Evolutionary conservation across 768 basidiomycete genomes (phyloP).

Genomic region (Leccinum subgranulosum): DNA sequence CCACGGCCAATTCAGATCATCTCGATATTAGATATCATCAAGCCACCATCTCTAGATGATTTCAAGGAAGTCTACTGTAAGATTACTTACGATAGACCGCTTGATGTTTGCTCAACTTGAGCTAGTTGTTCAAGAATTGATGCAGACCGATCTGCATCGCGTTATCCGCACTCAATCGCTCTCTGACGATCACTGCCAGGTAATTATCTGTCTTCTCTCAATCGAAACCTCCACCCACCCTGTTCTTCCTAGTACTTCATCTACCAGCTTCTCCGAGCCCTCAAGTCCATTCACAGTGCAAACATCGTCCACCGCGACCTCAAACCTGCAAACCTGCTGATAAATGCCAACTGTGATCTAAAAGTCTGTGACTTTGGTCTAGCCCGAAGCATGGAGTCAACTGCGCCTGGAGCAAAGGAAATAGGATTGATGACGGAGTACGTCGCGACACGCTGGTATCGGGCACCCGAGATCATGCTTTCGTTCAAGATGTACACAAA

Average conservation of each 20-base stretch:
- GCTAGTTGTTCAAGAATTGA: conserved; percentile 78
- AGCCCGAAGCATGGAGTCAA: conserved; percentile 61
- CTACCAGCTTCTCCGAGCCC: conserved; percentile 80
- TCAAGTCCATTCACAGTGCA: conserved; percentile 88
- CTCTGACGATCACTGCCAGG: conserved; percentile 88
- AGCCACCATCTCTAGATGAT: conserved; percentile 65
- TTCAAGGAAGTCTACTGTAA: conserved; percentile 89
- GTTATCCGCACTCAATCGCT: conserved; percentile 89
- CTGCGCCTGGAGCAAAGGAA: conserved; percentile 54
- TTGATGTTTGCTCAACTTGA: conserved; percentile 5
- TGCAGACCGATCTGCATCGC: conserved; percentile 89
- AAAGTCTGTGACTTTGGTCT: conserved; percentile 90
- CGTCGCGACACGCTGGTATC: conserved; percentile 91
- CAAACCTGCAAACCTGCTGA: conserved; percentile 84
- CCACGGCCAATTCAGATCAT: conserved; percentile 59
- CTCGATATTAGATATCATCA: conserved; percentile 87
- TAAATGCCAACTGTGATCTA: conserved; percentile 88
- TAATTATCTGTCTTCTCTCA: conserved; percentile 24
- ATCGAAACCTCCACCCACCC: not conserved
- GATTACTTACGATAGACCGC: conserved; percentile 16
- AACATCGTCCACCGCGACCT: conserved; percentile 76
- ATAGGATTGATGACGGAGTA: conserved; percentile 76
- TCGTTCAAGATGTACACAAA: conserved; percentile 89
- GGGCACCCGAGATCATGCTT: conserved; percentile 93
- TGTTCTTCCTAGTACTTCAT: conserved; percentile 59